Percentiles rank a stretch among this genome's conserved stretches.
These are phyloP conservation scores for Tetrastigma voinierianum DNA, from an alignment of 164 flowering plant species.

Conservation along the genomic window DNA sequence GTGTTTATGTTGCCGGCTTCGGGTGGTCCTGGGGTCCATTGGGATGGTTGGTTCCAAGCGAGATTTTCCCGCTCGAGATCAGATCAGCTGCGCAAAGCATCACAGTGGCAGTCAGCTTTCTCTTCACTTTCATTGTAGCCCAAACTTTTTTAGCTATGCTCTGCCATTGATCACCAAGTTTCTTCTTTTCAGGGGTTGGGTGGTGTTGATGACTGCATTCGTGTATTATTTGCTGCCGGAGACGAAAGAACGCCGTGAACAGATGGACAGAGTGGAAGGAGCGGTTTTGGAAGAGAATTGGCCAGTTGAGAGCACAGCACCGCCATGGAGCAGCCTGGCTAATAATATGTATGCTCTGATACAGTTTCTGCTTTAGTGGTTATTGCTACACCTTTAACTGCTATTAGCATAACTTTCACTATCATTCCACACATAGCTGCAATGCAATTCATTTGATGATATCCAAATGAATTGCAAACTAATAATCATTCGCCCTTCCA, in stretches of 20 bases:
- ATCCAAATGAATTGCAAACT: no score
- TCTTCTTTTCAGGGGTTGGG: slow-evolving; percentile 43
- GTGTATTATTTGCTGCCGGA: no score
- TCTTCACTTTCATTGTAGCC: slow-evolving; percentile 29
- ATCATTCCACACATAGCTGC: no score
- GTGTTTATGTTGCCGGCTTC: no score
- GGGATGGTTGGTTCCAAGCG: slow-evolving; percentile 41
- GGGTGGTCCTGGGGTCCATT: no score
- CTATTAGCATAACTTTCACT: no score
- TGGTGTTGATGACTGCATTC: slow-evolving; percentile 34
- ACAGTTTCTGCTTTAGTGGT: no score
- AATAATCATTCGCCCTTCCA: no score
- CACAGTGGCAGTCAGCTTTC: slow-evolving; percentile 31
- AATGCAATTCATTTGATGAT: no score
- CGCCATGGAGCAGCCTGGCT: no score
- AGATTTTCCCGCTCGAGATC: slow-evolving; percentile 30
- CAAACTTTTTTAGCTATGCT: slow-evolving; percentile 34
- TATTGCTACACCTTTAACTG: no score
- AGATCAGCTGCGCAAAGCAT: slow-evolving; percentile 31
- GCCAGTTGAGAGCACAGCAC: slow-evolving; percentile 23
- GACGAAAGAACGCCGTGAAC: slow-evolving; percentile 14
- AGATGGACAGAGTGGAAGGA: slow-evolving; percentile 38
- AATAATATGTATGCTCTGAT: no score
- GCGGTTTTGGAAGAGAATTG: slow-evolving; percentile 44
- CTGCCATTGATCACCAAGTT: slow-evolving; percentile 30